Percentiles rank a stretch among this genome's conserved stretches.
These are phyloP conservation scores for Novymonas esmeraldas DNA, from an alignment of 208 protist genomes.

Conservation along the genomic window DNA sequence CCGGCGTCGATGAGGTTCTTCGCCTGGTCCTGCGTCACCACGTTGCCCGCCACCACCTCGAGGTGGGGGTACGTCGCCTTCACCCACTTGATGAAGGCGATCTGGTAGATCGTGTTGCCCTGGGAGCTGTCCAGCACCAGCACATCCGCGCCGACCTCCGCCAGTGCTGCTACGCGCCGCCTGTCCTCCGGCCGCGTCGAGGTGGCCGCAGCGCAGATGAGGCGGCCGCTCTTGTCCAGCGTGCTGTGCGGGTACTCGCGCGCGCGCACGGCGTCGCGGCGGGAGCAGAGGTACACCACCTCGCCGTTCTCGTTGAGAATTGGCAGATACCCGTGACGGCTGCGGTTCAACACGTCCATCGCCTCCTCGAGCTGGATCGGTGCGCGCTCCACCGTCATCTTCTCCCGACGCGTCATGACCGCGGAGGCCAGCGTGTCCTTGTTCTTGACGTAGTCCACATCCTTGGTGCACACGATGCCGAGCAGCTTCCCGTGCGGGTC, in stretches of 20 bases:
- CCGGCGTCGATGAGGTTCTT: slow-evolving; percentile 97
- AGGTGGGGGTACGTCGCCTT: slow-evolving; percentile 90
- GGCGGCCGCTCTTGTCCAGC: slow-evolving; percentile 76
- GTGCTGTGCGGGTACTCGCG: slow-evolving; percentile 84
- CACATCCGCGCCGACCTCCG: slow-evolving; percentile 91
- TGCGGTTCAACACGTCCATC: slow-evolving; percentile 94
- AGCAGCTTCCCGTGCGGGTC: slow-evolving; percentile 94
- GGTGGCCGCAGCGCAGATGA: slow-evolving; percentile 91
- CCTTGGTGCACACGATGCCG: slow-evolving; percentile 97
- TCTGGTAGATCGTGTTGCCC: slow-evolving; percentile 96
- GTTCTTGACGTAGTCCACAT: slow-evolving; percentile 97
- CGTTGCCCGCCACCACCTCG: slow-evolving; percentile 96
- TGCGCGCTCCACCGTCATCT: slow-evolving; percentile 82
- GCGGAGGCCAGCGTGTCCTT: slow-evolving; percentile 63
- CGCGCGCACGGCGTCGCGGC: slow-evolving; percentile 84
- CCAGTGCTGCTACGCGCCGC: slow-evolving; percentile 79
- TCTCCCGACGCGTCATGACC: slow-evolving; percentile 87
- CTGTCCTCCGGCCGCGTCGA: slow-evolving; percentile 93
- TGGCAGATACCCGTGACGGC: slow-evolving; percentile 96
- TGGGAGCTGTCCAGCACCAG: slow-evolving; percentile 96
- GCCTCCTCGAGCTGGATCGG: slow-evolving; percentile 94
- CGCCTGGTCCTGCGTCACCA: slow-evolving; percentile 96
- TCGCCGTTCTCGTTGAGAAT: slow-evolving; percentile 94
- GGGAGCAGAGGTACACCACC: slow-evolving; percentile 92
- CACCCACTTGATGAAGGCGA: slow-evolving; percentile 95